Percentiles rank a stretch among this genome's conserved stretches.
These are phyloP conservation scores for Starmerella scarabaei DNA, from an alignment of 805 yeast species.

Conservation along the genomic window DNA sequence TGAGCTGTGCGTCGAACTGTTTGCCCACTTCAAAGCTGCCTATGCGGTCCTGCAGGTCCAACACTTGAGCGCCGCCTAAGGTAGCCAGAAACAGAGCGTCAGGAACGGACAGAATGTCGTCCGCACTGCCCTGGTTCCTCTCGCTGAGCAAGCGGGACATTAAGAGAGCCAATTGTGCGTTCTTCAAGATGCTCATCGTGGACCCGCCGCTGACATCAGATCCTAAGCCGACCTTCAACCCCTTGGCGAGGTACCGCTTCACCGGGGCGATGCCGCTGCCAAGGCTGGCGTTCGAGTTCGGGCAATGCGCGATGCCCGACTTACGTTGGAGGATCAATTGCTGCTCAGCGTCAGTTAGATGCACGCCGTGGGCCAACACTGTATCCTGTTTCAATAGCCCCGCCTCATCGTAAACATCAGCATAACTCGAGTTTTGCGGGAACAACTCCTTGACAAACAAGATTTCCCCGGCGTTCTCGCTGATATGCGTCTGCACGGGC, in stretches of 20 bases:
- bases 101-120: slow-evolving; percentile 40
- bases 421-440: slow-evolving; percentile 55
- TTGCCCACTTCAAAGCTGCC: slow-evolving; percentile 72
- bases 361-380: slow-evolving; percentile 81
- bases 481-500: slow-evolving; percentile 82
- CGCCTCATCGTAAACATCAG: slow-evolving; percentile 62
- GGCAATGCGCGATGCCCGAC: slow-evolving; percentile 84
- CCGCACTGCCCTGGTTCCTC: slow-evolving; percentile 33
- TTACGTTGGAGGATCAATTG: slow-evolving; percentile 39
- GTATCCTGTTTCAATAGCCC: slow-evolving; percentile 52
- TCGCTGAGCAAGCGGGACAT: slow-evolving; percentile 62
- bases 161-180: slow-evolving; percentile 56
- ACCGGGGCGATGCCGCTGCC: slow-evolving; percentile 86
- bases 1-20: slow-evolving; percentile 69
- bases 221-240: slow-evolving; percentile 68
- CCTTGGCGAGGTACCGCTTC: slow-evolving; percentile 48
- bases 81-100: slow-evolving; percentile 78
- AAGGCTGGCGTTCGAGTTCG: slow-evolving; percentile 75
- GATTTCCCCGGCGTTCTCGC: slow-evolving; percentile 68
- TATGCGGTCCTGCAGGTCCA: slow-evolving; percentile 40
- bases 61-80: slow-evolving; percentile 74
- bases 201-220: slow-evolving; percentile 72
- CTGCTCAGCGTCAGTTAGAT: slow-evolving; percentile 53
- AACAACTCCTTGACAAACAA: slow-evolving; percentile 58
- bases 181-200: slow-evolving; percentile 48